Conservation (phyloP, 495 filamentous ascomycete genomes). For the Neurospora intermedia region DNA sequence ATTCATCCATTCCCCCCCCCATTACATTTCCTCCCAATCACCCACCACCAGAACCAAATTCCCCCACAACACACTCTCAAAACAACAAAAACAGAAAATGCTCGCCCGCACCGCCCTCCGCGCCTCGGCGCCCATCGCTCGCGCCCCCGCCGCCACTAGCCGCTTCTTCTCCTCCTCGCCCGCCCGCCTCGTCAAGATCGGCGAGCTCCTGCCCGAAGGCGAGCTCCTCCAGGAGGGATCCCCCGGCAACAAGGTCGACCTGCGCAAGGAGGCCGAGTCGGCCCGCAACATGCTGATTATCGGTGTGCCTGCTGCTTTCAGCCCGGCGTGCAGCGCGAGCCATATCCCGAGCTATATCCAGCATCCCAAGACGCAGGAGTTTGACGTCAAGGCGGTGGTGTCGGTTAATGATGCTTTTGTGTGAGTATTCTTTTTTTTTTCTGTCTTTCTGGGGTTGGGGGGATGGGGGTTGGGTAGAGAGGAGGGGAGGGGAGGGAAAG, state of each 20-base stretch:
- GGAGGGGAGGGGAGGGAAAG: not conserved
- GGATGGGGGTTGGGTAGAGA: not conserved
- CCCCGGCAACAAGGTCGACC: conserved; percentile 75
- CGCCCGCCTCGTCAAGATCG: conserved; percentile 41
- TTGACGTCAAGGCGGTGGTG: conserved; percentile 75
- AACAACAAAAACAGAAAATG: not conserved
- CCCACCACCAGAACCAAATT: not conserved
- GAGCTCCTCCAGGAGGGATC: conserved; percentile 51
- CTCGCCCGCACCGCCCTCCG: conserved; percentile 5
- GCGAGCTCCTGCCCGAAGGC: conserved; percentile 51
- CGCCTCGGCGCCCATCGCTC: not conserved
- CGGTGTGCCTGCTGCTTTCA: conserved; percentile 86
- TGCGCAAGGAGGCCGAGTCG: conserved; percentile 58
- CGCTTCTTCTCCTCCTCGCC: conserved; percentile 44
- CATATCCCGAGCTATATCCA: conserved; percentile 79
- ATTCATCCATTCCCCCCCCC: not conserved
- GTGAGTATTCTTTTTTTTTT: conserved; percentile 37
- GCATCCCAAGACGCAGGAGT: conserved; percentile 59
- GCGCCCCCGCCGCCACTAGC: conserved; percentile 4
- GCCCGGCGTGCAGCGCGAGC: conserved; percentile 63
- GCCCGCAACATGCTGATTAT: conserved; percentile 64
- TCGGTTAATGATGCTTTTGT: conserved; percentile 94
- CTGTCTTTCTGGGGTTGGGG: not conserved
- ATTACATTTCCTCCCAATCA: not conserved
- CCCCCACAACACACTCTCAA: not conserved